These are phyloP conservation scores for Lunasporangiospora selenospora DNA, from an alignment of 192 early-diverging fungal genomes.

Conservation along the genomic window DNA sequence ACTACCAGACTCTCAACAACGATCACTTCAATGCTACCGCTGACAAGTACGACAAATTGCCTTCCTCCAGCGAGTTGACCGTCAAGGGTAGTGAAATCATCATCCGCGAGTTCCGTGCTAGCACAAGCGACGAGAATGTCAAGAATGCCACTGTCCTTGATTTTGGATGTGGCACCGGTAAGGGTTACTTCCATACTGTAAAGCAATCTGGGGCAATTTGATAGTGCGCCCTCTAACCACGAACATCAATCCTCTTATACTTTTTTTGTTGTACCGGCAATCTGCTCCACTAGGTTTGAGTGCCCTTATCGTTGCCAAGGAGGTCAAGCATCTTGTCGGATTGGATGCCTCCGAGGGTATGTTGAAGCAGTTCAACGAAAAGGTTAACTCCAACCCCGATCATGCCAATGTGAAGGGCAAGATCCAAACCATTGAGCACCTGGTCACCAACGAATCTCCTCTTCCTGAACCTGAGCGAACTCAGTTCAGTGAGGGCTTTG, in stretches of 20 bases:
- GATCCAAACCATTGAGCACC: slow-evolving; percentile 26
- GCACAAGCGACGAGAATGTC: slow-evolving; percentile 22
- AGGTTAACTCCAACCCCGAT: slow-evolving; percentile 19
- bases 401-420: slow-evolving; percentile 7
- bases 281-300: slow-evolving; percentile 26
- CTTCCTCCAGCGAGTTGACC: slow-evolving; percentile 13
- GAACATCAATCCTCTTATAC: background rate
- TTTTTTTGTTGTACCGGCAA: no score
- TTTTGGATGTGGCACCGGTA: slow-evolving; percentile 45
- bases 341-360: slow-evolving; percentile 35
- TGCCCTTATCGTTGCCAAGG: slow-evolving; percentile 2
- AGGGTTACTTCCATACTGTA: no score
- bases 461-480: slow-evolving; percentile 17
- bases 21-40: slow-evolving; percentile 28
- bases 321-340: slow-evolving; percentile 18
- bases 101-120: slow-evolving; percentile 6
- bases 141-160: slow-evolving; percentile 18
- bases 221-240: no score
- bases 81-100: slow-evolving; percentile 1
- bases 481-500: slow-evolving; percentile 18
- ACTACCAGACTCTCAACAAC: no score
- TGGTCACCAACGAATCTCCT: slow-evolving; percentile 14
- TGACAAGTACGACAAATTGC: slow-evolving; percentile 18
- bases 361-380: slow-evolving; percentile 8
- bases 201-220: no score